A percentile compares a stretch with the other conserved stretches of the same genome.
Conservation (phyloP, 441 rosid genomes). For the Populus hybrid region DNA sequence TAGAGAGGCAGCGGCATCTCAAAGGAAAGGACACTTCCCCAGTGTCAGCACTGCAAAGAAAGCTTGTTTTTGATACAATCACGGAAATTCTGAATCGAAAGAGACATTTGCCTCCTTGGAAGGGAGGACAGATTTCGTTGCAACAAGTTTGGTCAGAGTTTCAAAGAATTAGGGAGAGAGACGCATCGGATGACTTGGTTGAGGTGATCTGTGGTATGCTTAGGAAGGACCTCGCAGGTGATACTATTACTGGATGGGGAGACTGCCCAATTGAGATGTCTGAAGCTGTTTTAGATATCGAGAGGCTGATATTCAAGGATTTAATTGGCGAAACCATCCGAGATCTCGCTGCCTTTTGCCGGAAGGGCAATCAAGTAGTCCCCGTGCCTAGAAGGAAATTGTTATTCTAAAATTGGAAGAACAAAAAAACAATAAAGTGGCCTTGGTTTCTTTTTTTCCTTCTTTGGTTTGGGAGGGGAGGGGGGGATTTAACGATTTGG, state of each 20-base stretch:
- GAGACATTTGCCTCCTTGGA: constrained; percentile 61
- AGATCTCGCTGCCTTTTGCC: constrained; percentile 48
- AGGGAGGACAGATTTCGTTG: constrained; percentile 29
- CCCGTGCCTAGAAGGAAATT: constrained; percentile 53
- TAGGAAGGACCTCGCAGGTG: constrained; percentile 68
- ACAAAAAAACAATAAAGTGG: background rate
- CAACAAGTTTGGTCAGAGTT: constrained; percentile 69
- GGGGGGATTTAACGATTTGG: constrained; percentile 14
- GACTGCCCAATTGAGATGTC: constrained; percentile 66
- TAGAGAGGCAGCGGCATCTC: constrained; percentile 71
- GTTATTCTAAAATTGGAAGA: constrained; percentile 52
- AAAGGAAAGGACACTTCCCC: constrained; percentile 54
- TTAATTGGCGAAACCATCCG: constrained; percentile 74
- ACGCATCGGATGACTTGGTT: constrained; percentile 45
- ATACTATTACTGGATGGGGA: constrained; percentile 54
- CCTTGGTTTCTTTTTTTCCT: constrained; percentile 11
- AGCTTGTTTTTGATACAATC: constrained; percentile 65
- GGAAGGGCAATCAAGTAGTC: constrained; percentile 26
- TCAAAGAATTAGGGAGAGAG: constrained; percentile 50
- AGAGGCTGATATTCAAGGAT: constrained; percentile 79
- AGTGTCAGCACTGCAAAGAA: constrained; percentile 53
- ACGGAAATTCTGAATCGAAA: constrained; percentile 53
- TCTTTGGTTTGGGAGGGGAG: background rate
- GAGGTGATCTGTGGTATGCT: constrained; percentile 64
- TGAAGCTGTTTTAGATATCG: constrained; percentile 69